phyloP scores from a whole-genome alignment of 2,329 filamentous ascomycete species.

The Ophiostoma quercus region DNA sequence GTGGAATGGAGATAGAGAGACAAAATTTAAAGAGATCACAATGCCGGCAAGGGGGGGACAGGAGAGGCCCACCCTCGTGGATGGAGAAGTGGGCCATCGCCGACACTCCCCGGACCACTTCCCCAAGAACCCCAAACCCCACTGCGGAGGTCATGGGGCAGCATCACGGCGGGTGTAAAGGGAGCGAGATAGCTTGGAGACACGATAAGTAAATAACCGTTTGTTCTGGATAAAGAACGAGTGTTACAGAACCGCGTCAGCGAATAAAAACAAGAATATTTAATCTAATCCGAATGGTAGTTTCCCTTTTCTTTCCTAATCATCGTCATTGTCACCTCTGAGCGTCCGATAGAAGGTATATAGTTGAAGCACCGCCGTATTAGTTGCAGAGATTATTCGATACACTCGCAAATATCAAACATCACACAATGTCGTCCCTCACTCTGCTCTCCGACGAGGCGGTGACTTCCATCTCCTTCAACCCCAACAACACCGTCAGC shows the following conservation, averaged over 20 bases:
- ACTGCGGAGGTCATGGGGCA: conserved; percentile 6
- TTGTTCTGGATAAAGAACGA: not conserved
- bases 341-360: not conserved
- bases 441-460: conserved; percentile 10
- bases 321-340: not conserved
- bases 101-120: conserved; percentile 15
- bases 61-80: not conserved
- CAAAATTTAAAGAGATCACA: not conserved
- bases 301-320: not conserved
- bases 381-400: not conserved
- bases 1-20: not conserved
- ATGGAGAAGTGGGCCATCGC: conserved; percentile 3
- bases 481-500: conserved; percentile 11
- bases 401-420: not conserved
- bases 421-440: not conserved
- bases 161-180: not conserved
- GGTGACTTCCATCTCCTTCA: conserved; percentile 4
- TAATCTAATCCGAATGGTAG: not conserved
- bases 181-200: not conserved
- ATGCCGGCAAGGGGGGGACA: no score
- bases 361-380: not conserved
- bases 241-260: not conserved
- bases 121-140: not conserved
- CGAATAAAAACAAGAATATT: not conserved
- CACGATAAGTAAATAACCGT: not conserved